Percentiles rank a stretch among this genome's conserved stretches.
These are phyloP conservation scores for Alternaria tenuissima DNA, from an alignment of 2,329 filamentous ascomycete genomes.

Conservation along the genomic window DNA sequence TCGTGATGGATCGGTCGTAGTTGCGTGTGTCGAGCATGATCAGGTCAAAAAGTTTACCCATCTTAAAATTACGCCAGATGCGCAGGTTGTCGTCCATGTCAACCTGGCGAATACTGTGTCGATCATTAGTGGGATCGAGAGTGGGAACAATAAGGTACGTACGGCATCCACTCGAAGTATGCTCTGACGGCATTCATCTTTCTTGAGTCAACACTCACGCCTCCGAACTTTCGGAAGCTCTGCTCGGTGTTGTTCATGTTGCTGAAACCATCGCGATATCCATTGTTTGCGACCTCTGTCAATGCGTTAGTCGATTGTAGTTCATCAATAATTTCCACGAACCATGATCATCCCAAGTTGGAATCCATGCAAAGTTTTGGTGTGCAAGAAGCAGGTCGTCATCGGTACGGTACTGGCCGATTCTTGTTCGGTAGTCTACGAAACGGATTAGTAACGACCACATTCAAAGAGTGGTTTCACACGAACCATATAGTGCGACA, in stretches of 20 bases:
- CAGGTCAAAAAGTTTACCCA: slow-evolving; percentile 53
- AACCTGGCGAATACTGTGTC: slow-evolving; percentile 51
- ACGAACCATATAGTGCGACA: slow-evolving; percentile 48
- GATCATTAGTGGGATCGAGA: slow-evolving; percentile 53
- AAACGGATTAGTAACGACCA: background rate
- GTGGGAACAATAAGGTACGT: slow-evolving; percentile 32
- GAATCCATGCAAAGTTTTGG: slow-evolving; percentile 54
- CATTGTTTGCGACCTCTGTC: slow-evolving; percentile 54
- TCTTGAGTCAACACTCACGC: slow-evolving; percentile 53
- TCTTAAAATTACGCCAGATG: slow-evolving; percentile 52
- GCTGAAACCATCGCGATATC: slow-evolving; percentile 52
- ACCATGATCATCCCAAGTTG: slow-evolving; percentile 55
- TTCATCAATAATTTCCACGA: background rate
- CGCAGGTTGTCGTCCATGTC: slow-evolving; percentile 56
- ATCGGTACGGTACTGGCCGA: slow-evolving; percentile 53
- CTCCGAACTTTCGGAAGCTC: slow-evolving; percentile 51
- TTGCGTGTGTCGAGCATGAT: slow-evolving; percentile 55
- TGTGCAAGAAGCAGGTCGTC: slow-evolving; percentile 52
- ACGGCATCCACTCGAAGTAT: slow-evolving; percentile 57
- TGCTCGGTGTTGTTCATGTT: slow-evolving; percentile 55
- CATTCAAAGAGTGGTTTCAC: background rate
- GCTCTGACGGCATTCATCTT: slow-evolving; percentile 59
- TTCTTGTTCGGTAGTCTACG: slow-evolving; percentile 52
- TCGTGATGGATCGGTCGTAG: slow-evolving; percentile 50
- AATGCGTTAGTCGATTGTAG: slow-evolving; percentile 11